Conservation (phyloP, 129 eudicot species). For the Arctium lappa region DNA sequence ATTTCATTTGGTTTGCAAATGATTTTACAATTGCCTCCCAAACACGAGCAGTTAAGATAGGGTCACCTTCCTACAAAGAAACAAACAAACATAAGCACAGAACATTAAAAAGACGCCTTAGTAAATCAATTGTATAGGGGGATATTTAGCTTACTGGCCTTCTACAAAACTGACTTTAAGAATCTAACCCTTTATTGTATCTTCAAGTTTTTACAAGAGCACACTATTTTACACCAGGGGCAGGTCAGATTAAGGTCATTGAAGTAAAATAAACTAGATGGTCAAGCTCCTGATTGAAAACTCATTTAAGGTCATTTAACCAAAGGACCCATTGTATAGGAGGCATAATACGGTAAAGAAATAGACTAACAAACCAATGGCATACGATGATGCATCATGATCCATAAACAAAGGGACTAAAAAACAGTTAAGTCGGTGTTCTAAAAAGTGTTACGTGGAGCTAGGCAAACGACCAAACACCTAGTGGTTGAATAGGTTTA, state of each 20-base stretch:
- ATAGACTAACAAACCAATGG: neutral
- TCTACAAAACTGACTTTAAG: neutral
- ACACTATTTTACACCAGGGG: too few species aligned
- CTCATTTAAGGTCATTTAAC: neutral
- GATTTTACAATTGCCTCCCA: slow-evolving; percentile 95
- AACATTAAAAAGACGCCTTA: neutral
- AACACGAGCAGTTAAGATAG: slow-evolving; percentile 71
- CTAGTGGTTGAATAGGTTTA: neutral
- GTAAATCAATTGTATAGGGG: neutral
- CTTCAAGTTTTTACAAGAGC: neutral
- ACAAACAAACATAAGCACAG: slow-evolving; percentile 16
- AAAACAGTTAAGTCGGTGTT: neutral
- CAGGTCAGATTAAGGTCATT: neutral
- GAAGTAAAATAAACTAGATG: too few species aligned
- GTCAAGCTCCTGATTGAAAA: neutral
- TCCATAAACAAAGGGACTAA: neutral
- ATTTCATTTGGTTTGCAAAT: slow-evolving; percentile 89
- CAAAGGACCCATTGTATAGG: neutral
- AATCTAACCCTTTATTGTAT: neutral
- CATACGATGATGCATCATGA: neutral
- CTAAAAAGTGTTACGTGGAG: neutral
- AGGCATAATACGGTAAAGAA: neutral
- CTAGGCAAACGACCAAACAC: neutral
- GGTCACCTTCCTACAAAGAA: slow-evolving; percentile 71
- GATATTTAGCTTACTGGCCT: neutral